These are phyloP conservation scores for Podaxis mareebaensis DNA, from an alignment of 768 basidiomycete genomes.

Conservation along the genomic window DNA sequence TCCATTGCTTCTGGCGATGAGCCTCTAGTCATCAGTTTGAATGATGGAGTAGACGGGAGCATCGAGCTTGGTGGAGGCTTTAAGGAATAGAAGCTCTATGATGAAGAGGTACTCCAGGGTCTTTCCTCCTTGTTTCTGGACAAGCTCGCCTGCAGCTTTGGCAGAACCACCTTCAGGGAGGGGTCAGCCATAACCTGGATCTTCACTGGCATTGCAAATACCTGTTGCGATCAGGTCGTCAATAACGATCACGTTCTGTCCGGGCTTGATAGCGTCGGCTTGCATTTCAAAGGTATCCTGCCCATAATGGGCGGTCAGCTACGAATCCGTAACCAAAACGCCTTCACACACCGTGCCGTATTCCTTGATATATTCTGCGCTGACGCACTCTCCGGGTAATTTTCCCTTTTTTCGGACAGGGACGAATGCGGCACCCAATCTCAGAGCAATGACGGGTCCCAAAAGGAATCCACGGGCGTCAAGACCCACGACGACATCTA, in stretches of 20 bases:
- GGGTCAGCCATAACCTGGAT: background rate
- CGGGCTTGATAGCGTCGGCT: conserved; percentile 75
- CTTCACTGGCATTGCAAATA: conserved; percentile 23
- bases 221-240: conserved; percentile 98
- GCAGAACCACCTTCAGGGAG: conserved; percentile 80
- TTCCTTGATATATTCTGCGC: conserved; percentile 85
- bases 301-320: background rate
- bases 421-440: conserved; percentile 92
- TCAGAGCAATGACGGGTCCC: conserved; percentile 87
- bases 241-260: conserved; percentile 82
- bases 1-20: too few species aligned
- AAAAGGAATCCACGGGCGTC: conserved; percentile 96
- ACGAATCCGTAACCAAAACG: background rate
- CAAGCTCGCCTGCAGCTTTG: conserved; percentile 86
- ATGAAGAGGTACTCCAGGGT: conserved; percentile 94
- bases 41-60: conserved; percentile 90
- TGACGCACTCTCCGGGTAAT: conserved; percentile 83
- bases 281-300: conserved; percentile 98
- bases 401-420: conserved; percentile 95
- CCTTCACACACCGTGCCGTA: conserved; percentile 71
- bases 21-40: conserved; percentile 60
- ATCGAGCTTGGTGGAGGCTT: conserved; percentile 75
- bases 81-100: conserved; percentile 77
- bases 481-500: conserved; percentile 92
- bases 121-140: conserved; percentile 78